Conservation (phyloP, 352 stramenopile genomes). For the Pythium dissimile region DNA sequence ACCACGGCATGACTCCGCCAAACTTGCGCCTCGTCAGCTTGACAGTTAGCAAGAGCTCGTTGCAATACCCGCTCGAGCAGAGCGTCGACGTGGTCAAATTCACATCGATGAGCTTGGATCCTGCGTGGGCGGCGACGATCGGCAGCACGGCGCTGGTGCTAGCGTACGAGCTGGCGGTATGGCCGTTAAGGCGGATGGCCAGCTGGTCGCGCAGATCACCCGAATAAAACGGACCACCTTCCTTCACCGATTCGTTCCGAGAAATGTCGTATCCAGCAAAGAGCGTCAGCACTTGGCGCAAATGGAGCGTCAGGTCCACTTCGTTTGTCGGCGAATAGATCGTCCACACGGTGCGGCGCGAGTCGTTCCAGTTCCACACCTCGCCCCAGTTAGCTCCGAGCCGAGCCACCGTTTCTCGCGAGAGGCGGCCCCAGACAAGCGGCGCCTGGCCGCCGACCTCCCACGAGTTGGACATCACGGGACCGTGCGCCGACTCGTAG, state of each 20-base stretch:
- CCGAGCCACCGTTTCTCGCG: slow-evolving; percentile 9
- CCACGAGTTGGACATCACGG: background rate
- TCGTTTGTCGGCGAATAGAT: slow-evolving; percentile 21
- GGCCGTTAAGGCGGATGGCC: slow-evolving; percentile 31
- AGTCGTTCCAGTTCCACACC: slow-evolving; percentile 25
- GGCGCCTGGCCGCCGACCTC: slow-evolving; percentile 10
- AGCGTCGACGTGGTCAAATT: slow-evolving; percentile 29
- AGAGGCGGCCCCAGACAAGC: slow-evolving; percentile 31
- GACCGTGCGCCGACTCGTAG: slow-evolving; percentile 21
- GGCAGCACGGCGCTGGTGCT: slow-evolving; percentile 30
- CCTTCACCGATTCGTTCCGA: slow-evolving; percentile 6
- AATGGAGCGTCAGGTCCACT: slow-evolving; percentile 46
- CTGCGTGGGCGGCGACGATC: slow-evolving; percentile 36
- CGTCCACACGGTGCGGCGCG: slow-evolving; percentile 35
- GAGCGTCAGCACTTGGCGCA: slow-evolving; percentile 54
- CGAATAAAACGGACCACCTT: slow-evolving; percentile 39
- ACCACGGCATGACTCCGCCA: no score
- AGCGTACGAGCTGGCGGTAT: slow-evolving; percentile 17
- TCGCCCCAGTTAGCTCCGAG: background rate
- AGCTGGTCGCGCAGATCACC: slow-evolving; percentile 38
- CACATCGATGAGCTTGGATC: slow-evolving; percentile 39
- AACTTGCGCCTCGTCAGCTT: no score
- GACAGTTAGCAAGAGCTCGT: no score
- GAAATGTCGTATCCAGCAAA: slow-evolving; percentile 30
- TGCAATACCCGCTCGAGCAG: no score